These are phyloP conservation scores for Neurospora sp. DNA, from an alignment of 2,329 filamentous ascomycete species.

Conservation along the genomic window DNA sequence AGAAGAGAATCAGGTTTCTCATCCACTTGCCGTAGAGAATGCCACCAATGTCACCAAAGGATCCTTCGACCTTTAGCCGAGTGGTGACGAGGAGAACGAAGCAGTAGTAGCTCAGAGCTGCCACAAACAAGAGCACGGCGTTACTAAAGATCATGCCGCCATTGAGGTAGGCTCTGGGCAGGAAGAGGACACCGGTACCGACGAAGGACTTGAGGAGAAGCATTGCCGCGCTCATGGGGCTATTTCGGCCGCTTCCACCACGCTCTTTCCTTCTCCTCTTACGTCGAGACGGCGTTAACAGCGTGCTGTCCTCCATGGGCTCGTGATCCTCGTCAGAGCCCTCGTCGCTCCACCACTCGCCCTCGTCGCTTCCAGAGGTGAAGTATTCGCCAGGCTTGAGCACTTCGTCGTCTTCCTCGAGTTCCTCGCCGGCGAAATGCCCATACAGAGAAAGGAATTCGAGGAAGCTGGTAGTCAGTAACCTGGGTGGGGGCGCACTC, in stretches of 20 bases:
- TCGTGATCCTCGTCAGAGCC: constrained; percentile 58
- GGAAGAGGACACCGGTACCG: constrained; percentile 87
- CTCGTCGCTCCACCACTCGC: constrained; percentile 43
- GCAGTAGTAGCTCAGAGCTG: constrained; percentile 87
- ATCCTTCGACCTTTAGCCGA: constrained; percentile 77
- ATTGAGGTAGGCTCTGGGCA: constrained; percentile 87
- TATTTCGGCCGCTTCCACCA: constrained; percentile 64
- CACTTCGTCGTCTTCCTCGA: constrained; percentile 93
- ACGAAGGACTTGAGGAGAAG: constrained; percentile 96
- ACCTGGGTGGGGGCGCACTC: constrained; percentile 39
- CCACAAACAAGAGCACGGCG: constrained; percentile 75
- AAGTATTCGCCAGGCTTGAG: constrained; percentile 86
- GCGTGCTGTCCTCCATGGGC: constrained; percentile 77
- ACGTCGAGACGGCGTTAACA: constrained; percentile 66
- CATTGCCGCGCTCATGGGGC: constrained; percentile 67
- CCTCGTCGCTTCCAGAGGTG: constrained; percentile 61
- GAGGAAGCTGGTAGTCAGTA: constrained; percentile 87
- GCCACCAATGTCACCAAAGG: constrained; percentile 94
- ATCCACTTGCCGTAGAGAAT: constrained; percentile 86
- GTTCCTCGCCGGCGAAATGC: constrained; percentile 92
- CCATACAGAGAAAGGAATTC: constrained; percentile 94
- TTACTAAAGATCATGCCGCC: constrained; percentile 98
- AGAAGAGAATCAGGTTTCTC: constrained; percentile 75
- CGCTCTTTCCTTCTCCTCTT: constrained; percentile 69
- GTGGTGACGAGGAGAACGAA: constrained; percentile 89